Conservation (phyloP, 164 flowering plant species). For the Annona squamosa region DNA sequence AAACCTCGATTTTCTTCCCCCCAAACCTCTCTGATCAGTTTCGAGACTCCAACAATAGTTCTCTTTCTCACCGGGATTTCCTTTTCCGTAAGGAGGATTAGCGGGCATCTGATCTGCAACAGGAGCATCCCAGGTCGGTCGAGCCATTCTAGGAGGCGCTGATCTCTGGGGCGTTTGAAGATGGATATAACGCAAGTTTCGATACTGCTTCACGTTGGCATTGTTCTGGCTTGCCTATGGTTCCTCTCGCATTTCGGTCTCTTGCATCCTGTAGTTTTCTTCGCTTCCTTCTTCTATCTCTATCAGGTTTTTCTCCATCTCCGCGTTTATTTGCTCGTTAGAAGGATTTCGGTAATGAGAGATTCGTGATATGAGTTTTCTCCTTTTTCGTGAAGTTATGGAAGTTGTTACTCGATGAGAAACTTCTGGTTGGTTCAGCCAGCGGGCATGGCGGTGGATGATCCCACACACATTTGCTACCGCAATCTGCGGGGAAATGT, state of each 20-base stretch:
- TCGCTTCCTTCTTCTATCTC: slow-evolving; percentile 49
- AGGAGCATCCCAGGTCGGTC: neutral
- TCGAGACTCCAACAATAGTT: no score
- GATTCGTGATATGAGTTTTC: neutral
- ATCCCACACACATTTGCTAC: no score
- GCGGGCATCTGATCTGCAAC: no score
- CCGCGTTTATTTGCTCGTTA: neutral
- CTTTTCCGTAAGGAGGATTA: no score
- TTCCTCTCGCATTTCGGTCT: slow-evolving; percentile 36
- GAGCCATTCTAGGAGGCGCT: neutral
- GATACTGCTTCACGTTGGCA: slow-evolving; percentile 57
- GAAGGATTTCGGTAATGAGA: neutral
- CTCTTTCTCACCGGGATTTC: no score
- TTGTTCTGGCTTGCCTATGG: slow-evolving; percentile 60
- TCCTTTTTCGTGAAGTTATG: no score
- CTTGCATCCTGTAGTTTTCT: slow-evolving; percentile 43
- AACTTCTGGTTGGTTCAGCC: no score
- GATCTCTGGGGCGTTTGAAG: neutral
- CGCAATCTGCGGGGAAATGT: no score
- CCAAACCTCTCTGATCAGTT: no score
- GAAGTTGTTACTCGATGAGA: no score
- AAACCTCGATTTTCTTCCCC: no score
- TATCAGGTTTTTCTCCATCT: slow-evolving; percentile 40
- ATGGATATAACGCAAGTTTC: slow-evolving; percentile 54
- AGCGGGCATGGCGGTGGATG: no score